Percentiles rank a stretch among this genome's conserved stretches.
phyloP scores from a whole-genome alignment of 139 green algal genomes.

The Desmodesmus armatus region DNA sequence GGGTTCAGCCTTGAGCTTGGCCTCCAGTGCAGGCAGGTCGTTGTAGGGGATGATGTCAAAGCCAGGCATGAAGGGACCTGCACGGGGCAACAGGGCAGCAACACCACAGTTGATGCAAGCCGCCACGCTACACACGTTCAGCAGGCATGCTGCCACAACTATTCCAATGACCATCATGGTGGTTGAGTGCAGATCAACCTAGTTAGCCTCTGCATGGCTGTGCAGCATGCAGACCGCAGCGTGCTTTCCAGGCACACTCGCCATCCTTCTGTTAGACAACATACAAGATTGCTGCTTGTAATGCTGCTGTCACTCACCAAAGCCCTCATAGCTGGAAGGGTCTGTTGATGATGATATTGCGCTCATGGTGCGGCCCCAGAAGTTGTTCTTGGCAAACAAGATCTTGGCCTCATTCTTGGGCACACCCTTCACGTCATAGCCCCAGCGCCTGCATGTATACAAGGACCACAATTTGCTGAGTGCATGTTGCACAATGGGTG shows the following conservation, averaged over 20 bases:
- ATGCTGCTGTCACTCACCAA: constrained; percentile 60
- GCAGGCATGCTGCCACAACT: background rate
- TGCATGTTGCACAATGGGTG: background rate
- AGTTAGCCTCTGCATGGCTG: too few species aligned
- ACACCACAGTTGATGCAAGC: background rate
- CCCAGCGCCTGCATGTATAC: constrained; percentile 87
- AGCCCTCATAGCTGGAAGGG: constrained; percentile 66
- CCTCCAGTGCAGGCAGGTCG: constrained; percentile 86
- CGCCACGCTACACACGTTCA: background rate
- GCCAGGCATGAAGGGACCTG: constrained; percentile 94
- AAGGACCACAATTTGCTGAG: background rate
- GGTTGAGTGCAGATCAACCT: too few species aligned
- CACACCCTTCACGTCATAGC: constrained; percentile 97
- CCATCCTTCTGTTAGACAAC: too few species aligned
- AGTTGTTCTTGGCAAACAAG: constrained; percentile 95
- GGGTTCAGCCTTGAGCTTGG: constrained; percentile 74
- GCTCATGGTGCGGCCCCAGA: constrained; percentile 95
- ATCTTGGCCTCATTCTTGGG: constrained; percentile 90
- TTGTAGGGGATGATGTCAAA: constrained; percentile 97
- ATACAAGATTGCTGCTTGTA: too few species aligned
- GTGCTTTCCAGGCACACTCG: too few species aligned
- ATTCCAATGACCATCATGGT: too few species aligned
- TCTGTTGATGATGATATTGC: constrained; percentile 93
- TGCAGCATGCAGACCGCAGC: too few species aligned
- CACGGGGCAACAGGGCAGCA: background rate